A percentile compares a stretch with the other conserved stretches of the same genome.
Evolutionary conservation across 2,329 filamentous ascomycete species (phyloP).

Genomic region (Fusarium duplospermum): DNA sequence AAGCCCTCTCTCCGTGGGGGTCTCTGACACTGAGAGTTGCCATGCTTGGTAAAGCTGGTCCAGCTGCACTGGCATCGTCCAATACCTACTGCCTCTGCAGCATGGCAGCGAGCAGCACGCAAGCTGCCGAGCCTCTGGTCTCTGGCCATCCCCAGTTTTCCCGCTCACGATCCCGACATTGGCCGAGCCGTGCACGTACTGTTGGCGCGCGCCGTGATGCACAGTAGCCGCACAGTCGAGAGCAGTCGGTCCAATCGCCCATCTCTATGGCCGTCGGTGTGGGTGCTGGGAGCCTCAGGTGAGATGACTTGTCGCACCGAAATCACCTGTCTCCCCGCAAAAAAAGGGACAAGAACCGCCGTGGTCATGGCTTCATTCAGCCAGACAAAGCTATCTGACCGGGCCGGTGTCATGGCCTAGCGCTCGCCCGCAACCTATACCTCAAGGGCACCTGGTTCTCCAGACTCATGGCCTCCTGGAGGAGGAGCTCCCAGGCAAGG

Average conservation of each 20-base stretch:
- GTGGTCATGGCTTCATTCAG: conserved; percentile 18
- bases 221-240: conserved; percentile 26
- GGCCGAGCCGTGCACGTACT: conserved; percentile 39
- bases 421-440: background rate
- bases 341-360: conserved; percentile 6
- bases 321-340: conserved; percentile 37
- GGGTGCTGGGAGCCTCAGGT: conserved; percentile 37
- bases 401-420: conserved; percentile 18
- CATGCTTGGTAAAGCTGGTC: conserved; percentile 1
- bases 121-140: conserved; percentile 5
- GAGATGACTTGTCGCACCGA: conserved; percentile 38
- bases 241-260: conserved; percentile 7
- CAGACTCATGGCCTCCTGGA: conserved; percentile 3
- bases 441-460: conserved; percentile 14
- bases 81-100: background rate
- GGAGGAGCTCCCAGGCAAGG: conserved; percentile 3
- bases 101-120: conserved; percentile 7
- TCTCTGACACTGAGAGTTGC: background rate
- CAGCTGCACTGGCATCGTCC: conserved; percentile 1
- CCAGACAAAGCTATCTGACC: conserved; percentile 7
- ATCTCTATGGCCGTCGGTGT: conserved; percentile 25
- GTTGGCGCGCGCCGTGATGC: background rate
- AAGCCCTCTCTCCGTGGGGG: conserved; percentile 17
- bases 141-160: conserved; percentile 26
- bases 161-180: conserved; percentile 37